Percentiles rank a stretch among this genome's conserved stretches.
phyloP scores from a whole-genome alignment of 148 eudicot genomes.

The Nepenthes mirabilis region DNA sequence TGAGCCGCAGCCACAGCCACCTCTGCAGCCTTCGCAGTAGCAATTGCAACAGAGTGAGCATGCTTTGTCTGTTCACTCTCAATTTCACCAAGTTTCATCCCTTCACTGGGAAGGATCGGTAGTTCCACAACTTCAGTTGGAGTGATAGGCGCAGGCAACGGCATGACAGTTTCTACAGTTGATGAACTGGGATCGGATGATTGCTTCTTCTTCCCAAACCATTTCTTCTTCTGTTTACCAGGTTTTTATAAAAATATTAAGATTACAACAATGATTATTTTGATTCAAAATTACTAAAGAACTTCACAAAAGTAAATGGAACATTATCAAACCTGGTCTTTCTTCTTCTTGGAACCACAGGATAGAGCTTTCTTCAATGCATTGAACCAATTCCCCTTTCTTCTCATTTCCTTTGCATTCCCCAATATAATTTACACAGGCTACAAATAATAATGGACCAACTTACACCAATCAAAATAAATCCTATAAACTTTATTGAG shows the following conservation, averaged over 20 bases:
- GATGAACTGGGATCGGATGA: slow-evolving; percentile 9
- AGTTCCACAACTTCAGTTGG: slow-evolving; percentile 3
- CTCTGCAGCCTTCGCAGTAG: slow-evolving; percentile 38
- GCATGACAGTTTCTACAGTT: slow-evolving; percentile 12
- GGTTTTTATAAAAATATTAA: slow-evolving; percentile 25
- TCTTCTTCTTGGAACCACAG: slow-evolving; percentile 42
- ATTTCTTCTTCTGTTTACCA: slow-evolving; percentile 41
- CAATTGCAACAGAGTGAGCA: slow-evolving; percentile 28
- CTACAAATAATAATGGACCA: neutral
- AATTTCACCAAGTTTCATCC: slow-evolving; percentile 14
- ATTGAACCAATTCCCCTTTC: slow-evolving; percentile 75
- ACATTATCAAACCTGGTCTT: slow-evolving; percentile 29
- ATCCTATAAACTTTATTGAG: neutral
- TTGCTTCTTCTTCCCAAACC: slow-evolving; percentile 36
- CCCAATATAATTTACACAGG: slow-evolving; percentile 2
- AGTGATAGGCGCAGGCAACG: slow-evolving; percentile 9
- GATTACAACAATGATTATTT: neutral
- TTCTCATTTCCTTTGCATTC: slow-evolving; percentile 48
- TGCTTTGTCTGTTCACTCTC: slow-evolving; percentile 36
- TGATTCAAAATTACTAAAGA: neutral
- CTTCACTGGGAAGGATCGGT: neutral
- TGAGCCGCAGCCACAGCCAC: slow-evolving; percentile 42
- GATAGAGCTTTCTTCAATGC: slow-evolving; percentile 70
- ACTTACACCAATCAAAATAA: neutral
- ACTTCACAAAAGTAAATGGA: neutral